Percentiles rank a stretch among this genome's conserved stretches.
phyloP scores from a whole-genome alignment of 257 asterid genomes.

The Przewalskia tangutica region DNA sequence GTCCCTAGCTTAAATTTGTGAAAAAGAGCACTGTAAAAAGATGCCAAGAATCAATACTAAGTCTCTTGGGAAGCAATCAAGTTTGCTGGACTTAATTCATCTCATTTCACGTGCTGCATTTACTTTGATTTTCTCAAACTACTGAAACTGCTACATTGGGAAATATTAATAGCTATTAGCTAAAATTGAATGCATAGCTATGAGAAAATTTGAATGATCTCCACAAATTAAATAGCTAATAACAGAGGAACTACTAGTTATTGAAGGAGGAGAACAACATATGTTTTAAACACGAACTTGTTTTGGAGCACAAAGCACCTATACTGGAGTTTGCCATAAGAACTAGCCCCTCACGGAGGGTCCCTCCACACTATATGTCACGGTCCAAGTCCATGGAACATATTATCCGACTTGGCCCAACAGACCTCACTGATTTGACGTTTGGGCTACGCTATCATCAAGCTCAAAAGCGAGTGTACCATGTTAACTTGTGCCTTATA shows the following conservation, averaged over 20 bases:
- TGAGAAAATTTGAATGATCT: not conserved
- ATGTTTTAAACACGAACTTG: not conserved
- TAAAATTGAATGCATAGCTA: not conserved
- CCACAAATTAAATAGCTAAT: not conserved
- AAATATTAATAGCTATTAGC: not conserved
- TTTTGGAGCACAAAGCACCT: not conserved
- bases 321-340: not conserved
- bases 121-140: not conserved
- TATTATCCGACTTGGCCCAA: not conserved
- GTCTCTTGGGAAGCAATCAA: not conserved
- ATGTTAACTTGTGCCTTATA: not conserved
- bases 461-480: not conserved
- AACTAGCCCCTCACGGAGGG: not conserved
- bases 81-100: not conserved
- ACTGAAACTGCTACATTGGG: not conserved
- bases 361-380: not conserved
- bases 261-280: not conserved
- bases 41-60: not conserved
- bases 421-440: not conserved
- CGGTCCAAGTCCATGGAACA: not conserved
- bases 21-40: not conserved
- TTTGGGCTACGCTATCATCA: not conserved
- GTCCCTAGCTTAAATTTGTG: not conserved
- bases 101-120: not conserved
- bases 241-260: not conserved